Base-by-base conservation (phyloP, 805 yeast species). In the Yamadazyma kitorensis region DNA sequence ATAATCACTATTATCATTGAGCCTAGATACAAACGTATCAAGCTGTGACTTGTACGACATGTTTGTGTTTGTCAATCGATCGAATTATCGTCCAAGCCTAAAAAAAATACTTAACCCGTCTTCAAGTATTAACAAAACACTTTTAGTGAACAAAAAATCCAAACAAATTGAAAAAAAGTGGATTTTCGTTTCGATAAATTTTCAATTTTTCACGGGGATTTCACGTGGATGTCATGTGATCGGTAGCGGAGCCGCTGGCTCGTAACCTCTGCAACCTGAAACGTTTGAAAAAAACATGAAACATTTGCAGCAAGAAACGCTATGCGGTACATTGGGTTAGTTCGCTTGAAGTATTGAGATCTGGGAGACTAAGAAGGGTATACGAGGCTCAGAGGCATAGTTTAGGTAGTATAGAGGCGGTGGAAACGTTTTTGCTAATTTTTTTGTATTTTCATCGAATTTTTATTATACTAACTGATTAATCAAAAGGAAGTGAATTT, bases 1-100 rank as follows among this genome's bases (percentile, higher is more conserved):
- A 44, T 70, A 70, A 52, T 82, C 89, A 31, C 65, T 58, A 30
- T 57, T 58, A 30, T 72, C 79, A 38, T 72, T 78, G 37, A 86
- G 73, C 51, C 83, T 70, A 37, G 76, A 58, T 39, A 78, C 86
- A 57, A 85, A 80, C 31, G 78, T 69, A 51, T 82, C 89, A 30
- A 84, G 70, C 54, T 81, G 88, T 15, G 68, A 64, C 27, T 64
- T 60, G 49, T 71, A 68, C 17, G 72, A 58, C 76, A 70, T 70
- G 28, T 16, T 21, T 9, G 12, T 23, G 6, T n/a, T 23, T 23
- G 6, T 23, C 22, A 7, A 20, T 20, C 22, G 22, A n/a, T n/a
- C 22, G 10, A 20, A 20, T 7, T 7, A 14, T 24, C 14, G 16
- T 12, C 17, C 10, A 11, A 14, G 10, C 11, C 10, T 6, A 28